phyloP scores from a whole-genome alignment of 208 protist genomes.

The Herpetomonas tarakana region DNA sequence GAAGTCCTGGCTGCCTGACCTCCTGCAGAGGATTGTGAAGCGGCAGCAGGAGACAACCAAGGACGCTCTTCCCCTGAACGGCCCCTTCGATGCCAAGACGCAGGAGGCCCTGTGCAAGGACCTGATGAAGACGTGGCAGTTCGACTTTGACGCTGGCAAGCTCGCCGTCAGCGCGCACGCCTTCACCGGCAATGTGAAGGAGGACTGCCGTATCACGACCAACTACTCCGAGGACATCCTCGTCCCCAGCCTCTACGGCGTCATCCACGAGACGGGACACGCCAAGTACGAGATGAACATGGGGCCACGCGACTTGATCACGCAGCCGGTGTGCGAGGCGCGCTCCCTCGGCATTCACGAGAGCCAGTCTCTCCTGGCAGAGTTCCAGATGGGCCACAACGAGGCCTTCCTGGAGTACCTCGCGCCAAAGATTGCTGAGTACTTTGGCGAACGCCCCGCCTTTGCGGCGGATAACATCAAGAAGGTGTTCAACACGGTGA shows the following conservation, averaged over 20 bases:
- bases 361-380: conserved; percentile 74
- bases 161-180: conserved; percentile 73
- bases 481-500: conserved; percentile 33
- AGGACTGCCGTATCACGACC: conserved; percentile 80
- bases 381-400: conserved; percentile 54
- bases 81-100: conserved; percentile 41
- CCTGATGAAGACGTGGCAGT: conserved; percentile 63
- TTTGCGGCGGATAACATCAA: conserved; percentile 46
- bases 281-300: conserved; percentile 68
- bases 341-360: conserved; percentile 80
- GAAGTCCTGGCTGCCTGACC: conserved; percentile 70
- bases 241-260: conserved; percentile 30
- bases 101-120: conserved; percentile 56
- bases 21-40: conserved; percentile 66
- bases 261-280: conserved; percentile 81
- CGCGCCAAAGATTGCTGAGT: conserved; percentile 29
- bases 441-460: conserved; percentile 37
- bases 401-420: conserved; percentile 53
- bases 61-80: conserved; percentile 23
- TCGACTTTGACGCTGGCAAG: conserved; percentile 70
- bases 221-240: conserved; percentile 51
- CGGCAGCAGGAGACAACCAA: conserved; percentile 32
- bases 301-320: conserved; percentile 35
- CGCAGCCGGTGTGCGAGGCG: conserved; percentile 48
- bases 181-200: conserved; percentile 61